These are phyloP conservation scores for Lentinula boryana DNA, from an alignment of 768 basidiomycete genomes.

Conservation along the genomic window DNA sequence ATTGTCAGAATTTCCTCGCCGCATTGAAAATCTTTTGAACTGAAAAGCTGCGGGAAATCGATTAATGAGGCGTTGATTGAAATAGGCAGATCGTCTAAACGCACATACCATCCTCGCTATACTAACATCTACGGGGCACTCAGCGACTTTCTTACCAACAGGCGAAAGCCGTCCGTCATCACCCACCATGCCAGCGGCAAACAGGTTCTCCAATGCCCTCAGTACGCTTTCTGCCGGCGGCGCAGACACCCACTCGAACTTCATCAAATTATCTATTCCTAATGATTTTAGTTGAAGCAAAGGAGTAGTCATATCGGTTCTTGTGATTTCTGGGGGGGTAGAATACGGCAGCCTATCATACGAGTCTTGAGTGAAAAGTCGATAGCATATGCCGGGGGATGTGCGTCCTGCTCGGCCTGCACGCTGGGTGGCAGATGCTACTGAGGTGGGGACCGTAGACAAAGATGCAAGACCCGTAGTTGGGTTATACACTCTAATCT, in stretches of 20 bases:
- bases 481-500: conserved; percentile 92
- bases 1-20: conserved; percentile 96
- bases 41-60: conserved; percentile 58
- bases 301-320: conserved; percentile 86
- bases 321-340: conserved; percentile 85
- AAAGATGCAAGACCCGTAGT: conserved; percentile 81
- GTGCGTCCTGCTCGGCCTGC: conserved; percentile 95
- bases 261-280: conserved; percentile 92
- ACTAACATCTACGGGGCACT: conserved; percentile 89
- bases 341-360: conserved; percentile 57
- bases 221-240: conserved; percentile 85
- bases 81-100: background rate
- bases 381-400: conserved; percentile 86
- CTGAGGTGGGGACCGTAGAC: conserved; percentile 74
- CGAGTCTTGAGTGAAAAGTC: conserved; percentile 70
- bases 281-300: conserved; percentile 92
- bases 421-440: conserved; percentile 87
- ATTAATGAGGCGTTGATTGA: background rate
- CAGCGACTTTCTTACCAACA: conserved; percentile 83
- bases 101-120: conserved; percentile 85
- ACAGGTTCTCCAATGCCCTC: conserved; percentile 79
- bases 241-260: conserved; percentile 90
- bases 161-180: conserved; percentile 71
- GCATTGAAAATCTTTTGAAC: conserved; percentile 79
- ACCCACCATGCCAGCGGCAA: conserved; percentile 77